Percentiles rank a stretch among this genome's conserved stretches.
Conservation (phyloP, 176 grass and related monocot species). For the Bromus sterilis region DNA sequence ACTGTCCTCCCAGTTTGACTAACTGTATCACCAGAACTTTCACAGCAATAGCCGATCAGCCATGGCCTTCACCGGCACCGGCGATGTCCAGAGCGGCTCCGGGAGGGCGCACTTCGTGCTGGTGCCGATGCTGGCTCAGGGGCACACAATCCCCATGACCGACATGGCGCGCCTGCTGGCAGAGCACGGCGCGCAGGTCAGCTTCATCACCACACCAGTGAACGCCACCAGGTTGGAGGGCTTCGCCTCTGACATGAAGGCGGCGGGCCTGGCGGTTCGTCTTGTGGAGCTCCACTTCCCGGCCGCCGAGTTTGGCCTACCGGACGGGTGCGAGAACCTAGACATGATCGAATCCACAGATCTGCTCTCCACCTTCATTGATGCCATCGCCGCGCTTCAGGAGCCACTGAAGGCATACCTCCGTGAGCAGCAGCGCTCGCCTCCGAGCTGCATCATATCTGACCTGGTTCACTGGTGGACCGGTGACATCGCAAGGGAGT, state of each 20-base stretch:
- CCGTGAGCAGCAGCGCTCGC: neutral
- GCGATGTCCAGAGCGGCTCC: neutral
- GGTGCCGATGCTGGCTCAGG: conserved; percentile 49
- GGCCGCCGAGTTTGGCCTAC: conserved; percentile 38
- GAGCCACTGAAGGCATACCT: conserved; percentile 35
- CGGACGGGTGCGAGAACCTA: conserved; percentile 45
- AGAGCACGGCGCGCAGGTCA: conserved; percentile 39
- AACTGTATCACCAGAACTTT: neutral
- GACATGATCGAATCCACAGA: conserved; percentile 34
- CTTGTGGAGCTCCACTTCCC: conserved; percentile 52
- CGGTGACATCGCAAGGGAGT: conserved; percentile 45
- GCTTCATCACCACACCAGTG: conserved; percentile 50
- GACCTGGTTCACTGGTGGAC: conserved; percentile 43
- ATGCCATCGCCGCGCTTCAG: conserved; percentile 36
- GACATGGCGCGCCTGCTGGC: conserved; percentile 53
- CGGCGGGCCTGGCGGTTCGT: conserved; percentile 15
- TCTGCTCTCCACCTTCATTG: conserved; percentile 21
- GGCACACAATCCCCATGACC: conserved; percentile 61
- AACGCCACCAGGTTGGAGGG: conserved; percentile 39
- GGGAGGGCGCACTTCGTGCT: conserved; percentile 21
- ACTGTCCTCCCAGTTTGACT: neutral
- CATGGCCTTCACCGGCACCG: neutral
- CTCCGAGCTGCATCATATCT: conserved; percentile 59
- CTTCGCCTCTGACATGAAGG: neutral
- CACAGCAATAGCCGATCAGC: neutral